A percentile compares a stretch with the other conserved stretches of the same genome.
Evolutionary conservation across 2,329 filamentous ascomycete species (phyloP).

Genomic region (Tolypocladium guangdongense): DNA sequence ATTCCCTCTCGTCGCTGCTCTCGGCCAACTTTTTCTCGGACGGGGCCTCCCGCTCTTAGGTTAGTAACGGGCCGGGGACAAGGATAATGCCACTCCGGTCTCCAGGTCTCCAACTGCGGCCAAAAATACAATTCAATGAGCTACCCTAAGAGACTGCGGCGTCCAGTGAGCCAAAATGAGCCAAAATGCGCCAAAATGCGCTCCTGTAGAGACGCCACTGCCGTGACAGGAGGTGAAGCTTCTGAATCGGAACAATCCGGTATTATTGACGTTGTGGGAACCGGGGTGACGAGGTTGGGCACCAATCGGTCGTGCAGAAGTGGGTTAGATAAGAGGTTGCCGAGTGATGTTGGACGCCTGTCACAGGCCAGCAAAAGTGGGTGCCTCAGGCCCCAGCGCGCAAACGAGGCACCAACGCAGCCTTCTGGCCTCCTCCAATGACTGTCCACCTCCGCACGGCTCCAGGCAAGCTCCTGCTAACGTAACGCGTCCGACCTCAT

Average conservation of each 20-base stretch:
- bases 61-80: neutral
- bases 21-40: neutral
- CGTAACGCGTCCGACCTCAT: conserved; percentile 30
- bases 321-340: neutral
- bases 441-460: conserved; percentile 18
- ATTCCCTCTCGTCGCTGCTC: neutral
- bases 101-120: neutral
- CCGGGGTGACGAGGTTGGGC: neutral
- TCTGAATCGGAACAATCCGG: neutral
- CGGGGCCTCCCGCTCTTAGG: neutral
- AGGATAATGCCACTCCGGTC: neutral
- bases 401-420: conserved; percentile 19
- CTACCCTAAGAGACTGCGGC: neutral
- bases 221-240: neutral
- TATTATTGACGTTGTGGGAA: neutral
- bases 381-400: conserved; percentile 21
- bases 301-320: neutral
- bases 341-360: neutral
- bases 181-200: neutral
- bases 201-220: neutral
- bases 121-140: neutral
- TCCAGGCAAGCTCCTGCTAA: conserved; percentile 39
- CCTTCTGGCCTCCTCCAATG: conserved; percentile 15
- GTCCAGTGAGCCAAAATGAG: neutral
- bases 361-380: conserved; percentile 1